Percentiles rank a stretch among this genome's conserved stretches.
These are phyloP conservation scores for Kodamaea kakaduensis DNA, from an alignment of 805 yeast species.

Conservation along the genomic window DNA sequence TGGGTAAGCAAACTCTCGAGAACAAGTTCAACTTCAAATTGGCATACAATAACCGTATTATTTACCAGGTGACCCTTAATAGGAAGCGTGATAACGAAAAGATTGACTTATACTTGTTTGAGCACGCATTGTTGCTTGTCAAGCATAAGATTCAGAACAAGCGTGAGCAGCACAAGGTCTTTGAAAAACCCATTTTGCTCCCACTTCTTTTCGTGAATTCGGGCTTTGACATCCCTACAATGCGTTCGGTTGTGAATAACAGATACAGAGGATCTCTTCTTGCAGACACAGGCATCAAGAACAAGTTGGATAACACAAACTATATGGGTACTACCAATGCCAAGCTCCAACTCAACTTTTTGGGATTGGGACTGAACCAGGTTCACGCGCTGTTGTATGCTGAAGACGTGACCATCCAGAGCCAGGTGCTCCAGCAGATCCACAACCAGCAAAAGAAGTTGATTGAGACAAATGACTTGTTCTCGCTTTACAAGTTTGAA, in stretches of 20 bases:
- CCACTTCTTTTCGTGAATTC: constrained; percentile 72
- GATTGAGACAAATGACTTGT: constrained; percentile 70
- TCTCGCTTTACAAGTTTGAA: constrained; percentile 69
- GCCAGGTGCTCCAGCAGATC: constrained; percentile 74
- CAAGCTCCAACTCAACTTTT: constrained; percentile 48
- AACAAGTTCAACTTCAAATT: constrained; percentile 84
- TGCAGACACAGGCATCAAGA: constrained; percentile 31
- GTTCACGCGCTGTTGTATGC: constrained; percentile 53
- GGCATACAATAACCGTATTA: constrained; percentile 75
- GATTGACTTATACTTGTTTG: constrained; percentile 82
- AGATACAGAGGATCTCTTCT: constrained; percentile 34
- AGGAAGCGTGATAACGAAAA: constrained; percentile 74
- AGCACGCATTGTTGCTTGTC: constrained; percentile 81
- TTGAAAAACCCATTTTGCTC: constrained; percentile 81
- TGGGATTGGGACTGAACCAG: constrained; percentile 51
- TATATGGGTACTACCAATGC: constrained; percentile 26
- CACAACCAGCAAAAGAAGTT: constrained; percentile 74
- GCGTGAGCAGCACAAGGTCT: constrained; percentile 87
- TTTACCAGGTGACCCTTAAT: constrained; percentile 68
- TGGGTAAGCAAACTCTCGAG: constrained; percentile 71
- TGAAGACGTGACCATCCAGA: constrained; percentile 59
- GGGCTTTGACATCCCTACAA: constrained; percentile 71
- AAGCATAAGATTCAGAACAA: constrained; percentile 83
- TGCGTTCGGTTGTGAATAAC: constrained; percentile 39
- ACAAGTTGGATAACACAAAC: constrained; percentile 23